Base-by-base conservation (phyloP, 2,329 filamentous ascomycete species). In the Botrytis sinoallii region DNA sequence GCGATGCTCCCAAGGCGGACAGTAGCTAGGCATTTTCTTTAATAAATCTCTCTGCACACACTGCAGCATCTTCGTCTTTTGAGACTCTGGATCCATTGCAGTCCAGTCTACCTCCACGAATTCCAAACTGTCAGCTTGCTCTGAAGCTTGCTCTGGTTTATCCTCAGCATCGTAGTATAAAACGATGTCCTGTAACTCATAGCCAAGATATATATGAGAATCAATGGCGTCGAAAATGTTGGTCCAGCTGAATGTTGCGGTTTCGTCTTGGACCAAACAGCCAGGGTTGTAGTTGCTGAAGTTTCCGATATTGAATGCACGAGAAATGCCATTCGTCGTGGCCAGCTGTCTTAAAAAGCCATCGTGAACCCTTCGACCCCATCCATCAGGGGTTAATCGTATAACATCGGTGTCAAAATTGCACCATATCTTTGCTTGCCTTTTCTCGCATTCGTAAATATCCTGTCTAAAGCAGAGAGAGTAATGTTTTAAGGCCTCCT, bases 91-190 rank as follows among this genome's bases (percentile, higher is more conserved):
- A 42, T 73, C 71, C 71, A 73, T 73, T 35, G 42, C 71, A 20
- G 25, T 35, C 71, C 71, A 73, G 44, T 73, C 71, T 18, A 73
- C 32, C 52, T 69, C 52, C 46, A 73, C 71, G 20, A 73, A 72
- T 32, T 72, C 71, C 25, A 64, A 60, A 18, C 25, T 44, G 22
- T 61, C 64, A n/a, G 32, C 22, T 32, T 69, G 29, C 4, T 46
- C 29, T 35, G 32, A 8, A 12, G 46, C 22, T 25, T 48, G 46
- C 25, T 55, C 42, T 5, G 38, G 5, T 3, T 22, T n/a, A 20
- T 61, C 55, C 38, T 69, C 52, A 20, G 29, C 42, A 60, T 69
- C 55, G 48, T 73, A 52, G 44, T 73, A 73, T 18, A 73, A 61
- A 16, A 73, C 22, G 16, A 73, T 69, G 42, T 73, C 64, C 55